Evolutionary conservation across 1,284 basidiomycete species (phyloP).

Genomic region (Ceraceosorus bombacis): DNA sequence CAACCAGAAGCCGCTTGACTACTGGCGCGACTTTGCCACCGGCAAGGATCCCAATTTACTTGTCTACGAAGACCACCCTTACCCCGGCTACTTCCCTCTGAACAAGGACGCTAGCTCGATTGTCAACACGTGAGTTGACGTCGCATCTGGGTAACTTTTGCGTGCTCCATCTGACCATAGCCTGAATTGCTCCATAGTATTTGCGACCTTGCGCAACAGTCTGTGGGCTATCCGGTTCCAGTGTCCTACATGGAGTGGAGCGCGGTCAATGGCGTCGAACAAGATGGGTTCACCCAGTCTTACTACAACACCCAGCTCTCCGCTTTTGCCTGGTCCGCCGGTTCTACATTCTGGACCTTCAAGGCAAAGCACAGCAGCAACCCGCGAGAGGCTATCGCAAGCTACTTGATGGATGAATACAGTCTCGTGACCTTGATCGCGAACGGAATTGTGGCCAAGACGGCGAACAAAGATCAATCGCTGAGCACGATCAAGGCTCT

Average conservation of each 20-base stretch:
- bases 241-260: slow-evolving; percentile 40
- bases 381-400: slow-evolving; percentile 17
- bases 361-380: slow-evolving; percentile 24
- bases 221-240: slow-evolving; percentile 23
- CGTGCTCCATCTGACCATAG: neutral
- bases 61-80: slow-evolving; percentile 43
- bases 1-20: slow-evolving; percentile 12
- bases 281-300: slow-evolving; percentile 12
- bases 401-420: slow-evolving; percentile 24
- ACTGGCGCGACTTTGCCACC: slow-evolving; percentile 29
- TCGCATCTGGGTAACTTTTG: neutral
- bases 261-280: slow-evolving; percentile 23
- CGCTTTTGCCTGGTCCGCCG: slow-evolving; percentile 44
- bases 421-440: slow-evolving; percentile 25
- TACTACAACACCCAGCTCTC: slow-evolving; percentile 33
- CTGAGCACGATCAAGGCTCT: slow-evolving; percentile 6
- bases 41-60: slow-evolving; percentile 39
- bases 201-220: slow-evolving; percentile 26
- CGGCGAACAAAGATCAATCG: slow-evolving; percentile 12
- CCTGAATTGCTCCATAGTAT: slow-evolving; percentile 22
- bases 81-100: slow-evolving; percentile 39
- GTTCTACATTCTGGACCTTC: slow-evolving; percentile 44
- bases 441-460: slow-evolving; percentile 20
- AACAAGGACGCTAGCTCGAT: slow-evolving; percentile 13
- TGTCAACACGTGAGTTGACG: neutral